Base-by-base conservation (phyloP, 2,329 filamentous ascomycete species). In the Diaporthe citriasiana region DNA sequence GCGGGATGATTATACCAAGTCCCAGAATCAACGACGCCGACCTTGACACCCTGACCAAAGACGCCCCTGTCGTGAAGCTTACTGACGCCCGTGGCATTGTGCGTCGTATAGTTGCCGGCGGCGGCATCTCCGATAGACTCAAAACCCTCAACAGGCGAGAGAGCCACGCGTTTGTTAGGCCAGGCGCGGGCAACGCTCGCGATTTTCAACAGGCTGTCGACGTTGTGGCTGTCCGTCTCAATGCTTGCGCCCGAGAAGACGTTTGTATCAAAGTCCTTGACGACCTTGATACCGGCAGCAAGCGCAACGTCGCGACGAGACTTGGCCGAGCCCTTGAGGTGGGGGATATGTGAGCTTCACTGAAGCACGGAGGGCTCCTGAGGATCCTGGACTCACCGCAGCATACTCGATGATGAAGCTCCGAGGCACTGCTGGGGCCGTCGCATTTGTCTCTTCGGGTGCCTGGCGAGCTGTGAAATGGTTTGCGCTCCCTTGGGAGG, bases 151-250 rank as follows among this genome's bases (percentile, higher is more conserved):
- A 59, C 70, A 25, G 70, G 70, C 15, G 53, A 56, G 53, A 71
- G 55, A 1, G 53, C 27, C 19, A 71, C 56, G 27, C 27, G 45
- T 33, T 65, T 50, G 56, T 71, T 71, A n/a, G 70, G 51, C 70
- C 78, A 79, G 47, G 77, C 77, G 38, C 73, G 74, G 2, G 70
- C 38, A 81, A 84, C 77, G 19, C 77, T 80, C 35, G 77, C 76
- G 33, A 82, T 73, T 25, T 66, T 75, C 63, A 74, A 73, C 55
- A 92, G 74, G 68, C 73, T 73, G 53, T 85, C 73, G 72, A 80
- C 66, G 60, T 78, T 78, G 73, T 77, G 77, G 56, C 74, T 76
- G 35, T 79, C 79, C 6, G 79, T 78, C 75, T 80, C 77, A 35
- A 81, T 77, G 71, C 76, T 81, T 42, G 79, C 80, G 47, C 79